Evolutionary conservation across 78 protist genomes (phyloP).

Genomic region (Guillardia theta): DNA sequence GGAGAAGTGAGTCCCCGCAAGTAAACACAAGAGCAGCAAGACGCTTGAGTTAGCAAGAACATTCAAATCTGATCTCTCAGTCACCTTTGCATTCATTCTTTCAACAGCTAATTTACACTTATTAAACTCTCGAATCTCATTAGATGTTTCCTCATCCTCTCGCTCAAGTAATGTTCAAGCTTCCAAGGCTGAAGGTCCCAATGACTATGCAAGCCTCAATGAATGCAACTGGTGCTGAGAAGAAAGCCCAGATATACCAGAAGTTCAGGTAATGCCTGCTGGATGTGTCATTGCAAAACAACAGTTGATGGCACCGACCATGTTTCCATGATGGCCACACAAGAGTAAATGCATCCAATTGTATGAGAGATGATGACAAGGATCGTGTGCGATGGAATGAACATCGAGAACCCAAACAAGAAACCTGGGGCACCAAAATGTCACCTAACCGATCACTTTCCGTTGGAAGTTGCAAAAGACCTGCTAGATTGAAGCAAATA

Average conservation of each 20-base stretch:
- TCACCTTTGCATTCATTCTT: no score
- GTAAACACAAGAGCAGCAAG: no score
- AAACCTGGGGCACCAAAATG: no score
- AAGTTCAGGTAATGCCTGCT: background rate
- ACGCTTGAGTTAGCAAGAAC: no score
- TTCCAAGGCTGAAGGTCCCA: background rate
- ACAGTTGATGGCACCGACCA: background rate
- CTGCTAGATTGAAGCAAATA: background rate
- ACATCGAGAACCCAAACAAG: background rate
- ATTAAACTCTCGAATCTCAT: no score
- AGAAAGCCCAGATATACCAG: background rate
- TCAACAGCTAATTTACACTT: no score
- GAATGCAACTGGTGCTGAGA: background rate
- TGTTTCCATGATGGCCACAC: background rate
- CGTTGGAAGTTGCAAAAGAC: no score
- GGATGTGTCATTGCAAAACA: background rate
- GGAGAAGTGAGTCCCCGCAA: no score
- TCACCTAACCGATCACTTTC: no score
- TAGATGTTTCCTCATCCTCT: no score
- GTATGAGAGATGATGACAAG: background rate
- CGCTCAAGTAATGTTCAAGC: background rate
- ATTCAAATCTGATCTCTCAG: no score
- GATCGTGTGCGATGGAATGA: background rate
- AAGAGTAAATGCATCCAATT: background rate
- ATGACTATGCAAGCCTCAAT: background rate